A percentile compares a stretch with the other conserved stretches of the same genome.
These are phyloP conservation scores for Tuctoria greenei DNA, from an alignment of 176 grass and related monocot species.

Conservation along the genomic window DNA sequence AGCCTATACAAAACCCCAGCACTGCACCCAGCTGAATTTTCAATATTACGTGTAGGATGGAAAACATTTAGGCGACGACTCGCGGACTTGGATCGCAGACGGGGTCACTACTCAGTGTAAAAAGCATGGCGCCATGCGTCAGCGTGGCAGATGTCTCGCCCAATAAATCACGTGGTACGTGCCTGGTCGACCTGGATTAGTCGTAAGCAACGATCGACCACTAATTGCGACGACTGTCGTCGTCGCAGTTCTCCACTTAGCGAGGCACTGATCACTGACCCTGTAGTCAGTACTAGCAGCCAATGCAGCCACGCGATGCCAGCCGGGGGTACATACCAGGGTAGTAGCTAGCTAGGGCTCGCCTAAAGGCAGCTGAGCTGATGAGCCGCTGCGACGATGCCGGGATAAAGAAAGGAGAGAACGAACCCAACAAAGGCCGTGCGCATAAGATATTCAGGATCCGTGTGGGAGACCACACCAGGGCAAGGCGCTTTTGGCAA, in stretches of 20 bases:
- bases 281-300: neutral
- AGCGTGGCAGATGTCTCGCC: conserved; percentile 30
- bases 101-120: neutral
- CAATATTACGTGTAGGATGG: neutral
- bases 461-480: conserved; percentile 34
- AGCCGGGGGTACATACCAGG: neutral
- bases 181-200: conserved; percentile 32
- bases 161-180: conserved; percentile 43
- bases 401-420: neutral
- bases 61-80: neutral
- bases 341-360: no score
- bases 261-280: neutral
- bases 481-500: conserved; percentile 30
- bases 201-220: neutral
- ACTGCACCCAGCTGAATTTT: neutral
- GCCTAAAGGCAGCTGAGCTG: neutral
- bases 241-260: conserved; percentile 41
- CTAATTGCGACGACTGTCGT: conserved; percentile 32
- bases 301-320: neutral
- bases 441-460: conserved; percentile 57
- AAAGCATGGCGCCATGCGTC: neutral
- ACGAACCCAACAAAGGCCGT: conserved; percentile 11
- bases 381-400: neutral
- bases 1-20: neutral
- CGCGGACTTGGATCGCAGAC: conserved; percentile 30